Base-by-base conservation (phyloP, 257 asterid species). In the Nicotiana benthamiana region DNA sequence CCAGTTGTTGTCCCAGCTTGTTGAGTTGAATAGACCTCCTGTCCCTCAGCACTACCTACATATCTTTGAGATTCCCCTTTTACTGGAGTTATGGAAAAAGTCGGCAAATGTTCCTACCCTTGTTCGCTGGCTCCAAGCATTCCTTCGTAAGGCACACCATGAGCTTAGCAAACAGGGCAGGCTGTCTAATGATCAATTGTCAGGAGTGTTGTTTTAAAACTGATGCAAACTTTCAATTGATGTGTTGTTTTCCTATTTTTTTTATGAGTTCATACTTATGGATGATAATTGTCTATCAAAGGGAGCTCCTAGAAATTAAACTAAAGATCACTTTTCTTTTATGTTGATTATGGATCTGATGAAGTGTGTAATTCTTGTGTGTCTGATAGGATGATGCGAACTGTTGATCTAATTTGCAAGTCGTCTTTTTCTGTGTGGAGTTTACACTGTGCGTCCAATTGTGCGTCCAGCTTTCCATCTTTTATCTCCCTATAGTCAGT, bases 1-100 rank as follows among this genome's bases (percentile, higher is more conserved):
- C 86, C 97, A 95, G 84, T 90, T 95, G 68, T 92, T 95, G 77
- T 96, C 98, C 67, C 97, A 89, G 93, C 98, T 95, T 62, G 97
- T 93, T 87, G 99, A 92, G 84, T 87, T 89, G 84, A 93, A 91
- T 80, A 84, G 80, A 63, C 81, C 92, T 77, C 95, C 92, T 32
- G 82, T 88, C 15, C 97, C 97, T 1, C 91, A 84, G 68, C 89
- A 87, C 86, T 95, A 95, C 81, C 84, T 89, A 92, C 91, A 89
- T 79, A 91, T 95, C 28, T 95, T 95, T 80, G 82, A 90, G 60
- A 86, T 95, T 72, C 96, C 92, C 79, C 93, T 95, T 63, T 83
- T 83, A 65, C 97, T 93, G 4, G 98, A 93, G n/a, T 88, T 93
- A 17, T 95, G 99, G 99, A 90, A 85, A 82, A 92, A 91, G 84